Conservation (phyloP, 2,329 filamentous ascomycete genomes). For the Orbilia ellipsospora region DNA sequence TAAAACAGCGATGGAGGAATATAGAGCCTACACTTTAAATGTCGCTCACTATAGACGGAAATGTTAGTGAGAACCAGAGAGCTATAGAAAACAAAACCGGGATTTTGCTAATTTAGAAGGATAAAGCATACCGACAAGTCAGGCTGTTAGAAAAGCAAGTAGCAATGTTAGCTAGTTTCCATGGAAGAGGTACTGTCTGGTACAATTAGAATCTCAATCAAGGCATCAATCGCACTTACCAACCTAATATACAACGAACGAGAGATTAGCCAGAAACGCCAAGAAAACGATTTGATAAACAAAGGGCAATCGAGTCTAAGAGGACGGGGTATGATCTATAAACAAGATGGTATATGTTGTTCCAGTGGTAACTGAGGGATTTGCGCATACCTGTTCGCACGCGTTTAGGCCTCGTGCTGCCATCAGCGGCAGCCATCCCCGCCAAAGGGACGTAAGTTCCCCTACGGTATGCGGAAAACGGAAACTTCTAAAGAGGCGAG, state of each 20-base stretch:
- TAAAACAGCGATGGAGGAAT: slow-evolving; percentile 3
- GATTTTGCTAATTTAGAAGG: slow-evolving; percentile 1
- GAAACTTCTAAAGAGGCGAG: neutral
- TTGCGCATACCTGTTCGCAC: slow-evolving; percentile 79
- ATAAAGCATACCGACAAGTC: slow-evolving; percentile 73
- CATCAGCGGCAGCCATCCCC: slow-evolving; percentile 53
- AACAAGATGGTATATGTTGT: too few relatives aligned
- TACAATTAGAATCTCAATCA: neutral
- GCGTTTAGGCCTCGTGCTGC: slow-evolving; percentile 75
- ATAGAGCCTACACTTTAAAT: slow-evolving; percentile 58
- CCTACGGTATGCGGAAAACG: slow-evolving; percentile 16
- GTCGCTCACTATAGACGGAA: slow-evolving; percentile 55
- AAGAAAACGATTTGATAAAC: too few relatives aligned
- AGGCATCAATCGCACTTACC: slow-evolving; percentile 26
- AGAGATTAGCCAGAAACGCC: neutral
- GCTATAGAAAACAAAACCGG: slow-evolving; percentile 4
- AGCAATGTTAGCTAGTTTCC: neutral
- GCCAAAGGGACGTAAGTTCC: slow-evolving; percentile 22
- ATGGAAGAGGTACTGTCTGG: neutral
- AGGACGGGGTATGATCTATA: too few relatives aligned
- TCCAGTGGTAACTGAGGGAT: too few relatives aligned
- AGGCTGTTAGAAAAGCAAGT: slow-evolving; percentile 65
- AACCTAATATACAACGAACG: slow-evolving; percentile 25
- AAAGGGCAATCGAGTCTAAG: too few relatives aligned
- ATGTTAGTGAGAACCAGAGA: slow-evolving; percentile 31